Conservation (phyloP, 202 grass and related monocot genomes). For the Cymbopogon flexuosus region DNA sequence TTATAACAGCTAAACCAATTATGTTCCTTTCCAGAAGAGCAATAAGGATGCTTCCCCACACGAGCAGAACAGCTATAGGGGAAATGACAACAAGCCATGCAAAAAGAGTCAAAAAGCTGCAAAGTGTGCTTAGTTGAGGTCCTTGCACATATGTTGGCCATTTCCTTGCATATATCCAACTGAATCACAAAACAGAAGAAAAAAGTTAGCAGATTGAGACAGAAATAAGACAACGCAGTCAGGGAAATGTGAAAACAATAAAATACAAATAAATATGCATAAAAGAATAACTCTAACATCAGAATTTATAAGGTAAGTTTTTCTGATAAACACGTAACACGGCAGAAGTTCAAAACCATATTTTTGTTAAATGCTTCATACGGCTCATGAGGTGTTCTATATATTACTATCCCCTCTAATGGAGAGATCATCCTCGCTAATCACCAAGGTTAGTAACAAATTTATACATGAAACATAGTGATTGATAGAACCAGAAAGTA, state of each 20-base stretch:
- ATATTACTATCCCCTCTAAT: background rate
- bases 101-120: constrained; percentile 60
- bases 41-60: constrained; percentile 81
- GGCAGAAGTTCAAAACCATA: background rate
- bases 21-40: constrained; percentile 82
- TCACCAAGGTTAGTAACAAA: background rate
- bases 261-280: constrained; percentile 9
- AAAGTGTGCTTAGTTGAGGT: constrained; percentile 64
- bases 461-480: constrained; percentile 4
- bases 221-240: background rate
- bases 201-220: constrained; percentile 23
- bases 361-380: background rate
- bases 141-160: constrained; percentile 86
- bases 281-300: background rate
- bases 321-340: background rate
- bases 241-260: constrained; percentile 9
- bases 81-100: constrained; percentile 86
- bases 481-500: constrained; percentile 4
- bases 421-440: background rate
- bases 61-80: constrained; percentile 60
- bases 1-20: constrained; percentile 96
- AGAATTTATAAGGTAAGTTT: background rate
- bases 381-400: background rate
- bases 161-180: constrained; percentile 99
- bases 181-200: constrained; percentile 42